A percentile compares a stretch with the other conserved stretches of the same genome.
Evolutionary conservation across 345 rosid species (phyloP).

Genomic region (Eucalyptus curtisii): DNA sequence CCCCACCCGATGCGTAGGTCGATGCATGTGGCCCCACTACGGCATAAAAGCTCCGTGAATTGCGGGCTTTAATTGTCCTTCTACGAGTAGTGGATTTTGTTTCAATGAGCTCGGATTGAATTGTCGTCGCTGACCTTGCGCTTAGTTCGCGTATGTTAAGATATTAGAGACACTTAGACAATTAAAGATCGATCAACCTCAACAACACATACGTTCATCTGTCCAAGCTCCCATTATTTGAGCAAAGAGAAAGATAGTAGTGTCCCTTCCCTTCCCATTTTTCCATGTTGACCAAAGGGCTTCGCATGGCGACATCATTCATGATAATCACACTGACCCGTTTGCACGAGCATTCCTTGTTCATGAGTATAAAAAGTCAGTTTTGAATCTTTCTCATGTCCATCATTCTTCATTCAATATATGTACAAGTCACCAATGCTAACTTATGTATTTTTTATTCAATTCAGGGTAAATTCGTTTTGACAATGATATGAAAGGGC

Average conservation of each 20-base stretch:
- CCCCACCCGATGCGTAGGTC: neutral
- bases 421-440: no score
- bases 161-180: neutral
- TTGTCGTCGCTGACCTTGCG: rapidly evolving
- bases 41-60: neutral
- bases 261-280: neutral
- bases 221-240: neutral
- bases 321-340: neutral
- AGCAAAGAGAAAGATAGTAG: neutral
- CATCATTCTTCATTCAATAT: no score
- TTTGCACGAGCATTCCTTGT: no score
- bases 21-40: neutral
- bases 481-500: neutral
- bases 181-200: neutral
- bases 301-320: neutral
- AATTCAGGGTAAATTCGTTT: no score
- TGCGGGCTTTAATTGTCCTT: neutral
- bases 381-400: no score
- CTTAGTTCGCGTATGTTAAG: neutral
- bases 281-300: neutral
- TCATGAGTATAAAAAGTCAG: no score
- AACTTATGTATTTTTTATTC: neutral
- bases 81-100: neutral
- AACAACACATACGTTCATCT: neutral
- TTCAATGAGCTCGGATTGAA: neutral